A percentile compares a stretch with the other conserved stretches of the same genome.
phyloP scores from a whole-genome alignment of 1,139 yeast species.

The Hemisphaericaspora lyxosophila region DNA sequence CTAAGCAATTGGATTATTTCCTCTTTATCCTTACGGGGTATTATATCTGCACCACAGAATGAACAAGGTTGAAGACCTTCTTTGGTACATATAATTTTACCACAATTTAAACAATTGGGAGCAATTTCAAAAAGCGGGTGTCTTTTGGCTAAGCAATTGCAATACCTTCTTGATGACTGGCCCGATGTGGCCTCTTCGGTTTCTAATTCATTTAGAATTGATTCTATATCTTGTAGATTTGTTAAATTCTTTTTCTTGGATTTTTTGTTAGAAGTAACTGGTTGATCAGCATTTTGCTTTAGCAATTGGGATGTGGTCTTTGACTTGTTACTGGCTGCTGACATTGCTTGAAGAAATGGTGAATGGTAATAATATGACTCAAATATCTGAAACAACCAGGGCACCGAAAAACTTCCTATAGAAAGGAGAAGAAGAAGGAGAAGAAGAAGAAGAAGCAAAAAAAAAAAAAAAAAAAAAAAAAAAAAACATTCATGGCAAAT shows the following conservation, averaged over 20 bases:
- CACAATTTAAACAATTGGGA: constrained; percentile 93
- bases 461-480: no score
- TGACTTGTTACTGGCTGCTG: constrained; percentile 20
- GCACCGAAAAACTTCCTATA: no score
- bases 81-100: constrained; percentile 84
- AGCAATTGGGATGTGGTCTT: constrained; percentile 41
- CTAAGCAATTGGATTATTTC: constrained; percentile 55
- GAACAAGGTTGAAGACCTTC: constrained; percentile 94
- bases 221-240: constrained; percentile 59
- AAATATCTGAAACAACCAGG: no score
- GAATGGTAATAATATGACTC: not conserved
- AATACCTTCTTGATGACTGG: constrained; percentile 29
- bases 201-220: constrained; percentile 38
- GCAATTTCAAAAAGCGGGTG: constrained; percentile 89
- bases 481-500: not conserved
- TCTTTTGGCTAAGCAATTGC: constrained; percentile 81
- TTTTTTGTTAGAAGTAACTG: constrained; percentile 21
- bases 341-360: constrained; percentile 3
- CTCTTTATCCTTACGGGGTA: constrained; percentile 59
- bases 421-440: no score
- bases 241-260: constrained; percentile 42
- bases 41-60: constrained; percentile 69
- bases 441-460: no score
- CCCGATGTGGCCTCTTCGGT: constrained; percentile 16
- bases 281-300: constrained; percentile 24